Evolutionary conservation across 1,284 basidiomycete genomes (phyloP).

Genomic region (Leccinum griseonigrum): DNA sequence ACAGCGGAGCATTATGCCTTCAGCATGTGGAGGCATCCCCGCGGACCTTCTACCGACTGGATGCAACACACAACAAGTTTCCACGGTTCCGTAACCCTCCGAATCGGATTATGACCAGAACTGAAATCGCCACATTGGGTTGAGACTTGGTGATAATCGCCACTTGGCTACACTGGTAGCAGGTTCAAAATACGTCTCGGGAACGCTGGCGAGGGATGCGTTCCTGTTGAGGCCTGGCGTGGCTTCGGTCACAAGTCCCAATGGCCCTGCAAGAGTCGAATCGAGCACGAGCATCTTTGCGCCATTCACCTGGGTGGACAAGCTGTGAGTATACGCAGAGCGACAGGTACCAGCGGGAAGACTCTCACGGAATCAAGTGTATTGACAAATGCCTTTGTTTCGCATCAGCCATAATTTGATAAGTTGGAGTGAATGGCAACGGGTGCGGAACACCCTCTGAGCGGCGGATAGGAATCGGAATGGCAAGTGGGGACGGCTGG

Average conservation of each 20-base stretch:
- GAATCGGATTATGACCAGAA: background rate
- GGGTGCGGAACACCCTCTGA: slow-evolving; percentile 3
- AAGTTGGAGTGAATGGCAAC: slow-evolving; percentile 19
- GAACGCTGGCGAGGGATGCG: too few relatives aligned
- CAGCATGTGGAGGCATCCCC: background rate
- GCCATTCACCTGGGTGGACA: too few relatives aligned
- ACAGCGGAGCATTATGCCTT: background rate
- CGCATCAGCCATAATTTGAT: slow-evolving; percentile 20
- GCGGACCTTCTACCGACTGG: background rate
- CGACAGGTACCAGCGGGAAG: too few relatives aligned
- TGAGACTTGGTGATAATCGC: background rate
- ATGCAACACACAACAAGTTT: background rate
- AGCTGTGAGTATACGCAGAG: too few relatives aligned
- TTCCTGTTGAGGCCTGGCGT: too few relatives aligned
- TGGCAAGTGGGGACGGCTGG: slow-evolving; percentile 13
- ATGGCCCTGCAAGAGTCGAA: too few relatives aligned
- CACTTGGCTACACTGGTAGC: background rate
- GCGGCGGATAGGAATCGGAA: background rate
- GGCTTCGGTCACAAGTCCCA: too few relatives aligned
- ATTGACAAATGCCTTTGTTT: too few relatives aligned
- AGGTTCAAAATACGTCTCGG: too few relatives aligned
- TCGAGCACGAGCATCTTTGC: too few relatives aligned
- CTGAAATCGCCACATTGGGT: background rate
- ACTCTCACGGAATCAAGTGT: too few relatives aligned
- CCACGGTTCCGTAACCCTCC: background rate